These are phyloP conservation scores for Phytopythium delawarense DNA, from an alignment of 352 stramenopile species.

Conservation along the genomic window DNA sequence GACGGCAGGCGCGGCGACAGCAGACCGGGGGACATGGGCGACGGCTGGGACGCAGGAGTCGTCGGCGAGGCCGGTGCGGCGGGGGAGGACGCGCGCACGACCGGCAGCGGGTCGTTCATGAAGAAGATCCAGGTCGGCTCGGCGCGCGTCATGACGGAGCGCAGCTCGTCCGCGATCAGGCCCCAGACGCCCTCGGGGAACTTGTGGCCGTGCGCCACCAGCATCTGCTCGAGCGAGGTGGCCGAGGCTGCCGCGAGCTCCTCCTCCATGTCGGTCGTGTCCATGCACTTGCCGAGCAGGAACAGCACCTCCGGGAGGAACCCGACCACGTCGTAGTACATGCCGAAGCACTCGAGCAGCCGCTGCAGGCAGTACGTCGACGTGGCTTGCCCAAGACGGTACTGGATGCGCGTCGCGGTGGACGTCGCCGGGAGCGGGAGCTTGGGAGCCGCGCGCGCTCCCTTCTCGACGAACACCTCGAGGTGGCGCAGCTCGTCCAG, in stretches of 20 bases:
- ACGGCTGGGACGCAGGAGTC: constrained; percentile 1
- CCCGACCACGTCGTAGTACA: constrained; percentile 78
- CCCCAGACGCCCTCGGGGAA: constrained; percentile 80
- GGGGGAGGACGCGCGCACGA: not conserved
- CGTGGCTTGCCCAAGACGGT: constrained; percentile 41
- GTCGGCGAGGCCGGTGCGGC: constrained; percentile 7
- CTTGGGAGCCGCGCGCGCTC: constrained; percentile 31
- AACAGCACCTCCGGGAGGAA: constrained; percentile 80
- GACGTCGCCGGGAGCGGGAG: constrained; percentile 21
- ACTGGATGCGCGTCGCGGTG: constrained; percentile 25
- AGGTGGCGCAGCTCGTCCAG: constrained; percentile 73
- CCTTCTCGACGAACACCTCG: constrained; percentile 55
- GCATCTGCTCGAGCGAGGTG: constrained; percentile 53
- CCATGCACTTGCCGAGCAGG: constrained; percentile 73
- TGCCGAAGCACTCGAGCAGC: constrained; percentile 62
- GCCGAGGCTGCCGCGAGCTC: constrained; percentile 63
- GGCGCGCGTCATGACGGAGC: constrained; percentile 63
- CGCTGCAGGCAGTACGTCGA: constrained; percentile 65
- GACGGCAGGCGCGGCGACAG: constrained; percentile 46
- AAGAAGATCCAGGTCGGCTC: constrained; percentile 79
- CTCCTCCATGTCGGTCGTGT: constrained; percentile 61
- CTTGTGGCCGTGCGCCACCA: constrained; percentile 73
- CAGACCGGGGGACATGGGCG: constrained; percentile 13
- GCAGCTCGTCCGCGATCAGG: constrained; percentile 75
- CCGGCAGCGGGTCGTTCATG: constrained; percentile 17